Evolutionary conservation across 495 filamentous ascomycete species (phyloP).

Genomic region (Penicillium ucsense): DNA sequence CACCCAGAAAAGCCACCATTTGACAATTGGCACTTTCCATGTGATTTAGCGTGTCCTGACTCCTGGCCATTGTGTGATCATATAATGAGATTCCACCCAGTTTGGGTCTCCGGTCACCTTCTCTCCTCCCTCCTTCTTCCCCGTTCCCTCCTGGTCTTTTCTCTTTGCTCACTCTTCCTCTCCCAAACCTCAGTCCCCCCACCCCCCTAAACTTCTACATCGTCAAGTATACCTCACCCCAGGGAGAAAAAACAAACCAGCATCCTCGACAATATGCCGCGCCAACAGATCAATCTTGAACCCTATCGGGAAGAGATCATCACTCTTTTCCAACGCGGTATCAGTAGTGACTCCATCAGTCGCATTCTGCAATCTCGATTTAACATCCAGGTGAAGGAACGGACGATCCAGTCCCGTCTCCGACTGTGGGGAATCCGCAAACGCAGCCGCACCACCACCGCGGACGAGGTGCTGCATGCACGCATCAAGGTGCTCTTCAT

Average conservation of each 20-base stretch:
- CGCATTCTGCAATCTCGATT: conserved; percentile 16
- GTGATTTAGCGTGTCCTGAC: too few species aligned
- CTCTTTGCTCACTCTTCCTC: too few species aligned
- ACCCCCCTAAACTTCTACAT: neutral
- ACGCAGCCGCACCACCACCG: conserved; percentile 18
- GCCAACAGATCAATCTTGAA: conserved; percentile 22
- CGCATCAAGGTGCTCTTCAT: conserved; percentile 19
- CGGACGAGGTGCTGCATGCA: conserved; percentile 17
- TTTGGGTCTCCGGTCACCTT: too few species aligned
- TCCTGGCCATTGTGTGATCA: too few species aligned
- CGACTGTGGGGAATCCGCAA: conserved; percentile 25
- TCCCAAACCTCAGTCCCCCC: neutral
- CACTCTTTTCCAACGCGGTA: conserved; percentile 15
- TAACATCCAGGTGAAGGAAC: conserved; percentile 21
- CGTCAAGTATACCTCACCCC: conserved; percentile 2
- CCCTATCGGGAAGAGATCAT: conserved; percentile 21
- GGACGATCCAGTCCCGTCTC: conserved; percentile 19
- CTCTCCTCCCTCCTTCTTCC: too few species aligned
- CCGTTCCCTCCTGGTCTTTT: too few species aligned
- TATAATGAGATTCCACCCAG: too few species aligned
- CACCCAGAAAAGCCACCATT: too few species aligned
- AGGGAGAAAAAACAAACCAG: too few species aligned
- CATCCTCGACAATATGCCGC: conserved; percentile 8
- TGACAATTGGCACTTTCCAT: too few species aligned
- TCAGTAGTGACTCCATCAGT: conserved; percentile 21